Evolutionary conservation across 2,329 filamentous ascomycete genomes (phyloP).

Genomic region (Trichoderma sp.): DNA sequence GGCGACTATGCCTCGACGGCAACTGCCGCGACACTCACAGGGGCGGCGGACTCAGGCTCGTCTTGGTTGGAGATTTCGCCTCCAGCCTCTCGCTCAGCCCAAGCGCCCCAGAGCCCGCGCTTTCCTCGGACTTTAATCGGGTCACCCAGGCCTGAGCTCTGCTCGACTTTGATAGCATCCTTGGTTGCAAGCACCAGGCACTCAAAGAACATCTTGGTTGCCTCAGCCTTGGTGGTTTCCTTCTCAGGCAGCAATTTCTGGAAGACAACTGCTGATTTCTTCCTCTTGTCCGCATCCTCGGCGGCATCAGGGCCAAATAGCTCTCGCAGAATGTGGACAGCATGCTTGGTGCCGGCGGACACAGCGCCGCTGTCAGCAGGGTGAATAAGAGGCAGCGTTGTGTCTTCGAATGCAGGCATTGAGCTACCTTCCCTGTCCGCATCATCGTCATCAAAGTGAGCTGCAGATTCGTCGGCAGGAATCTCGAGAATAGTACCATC

Average conservation of each 20-base stretch:
- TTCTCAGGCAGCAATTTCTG: slow-evolving; percentile 86
- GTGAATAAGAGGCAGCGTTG: slow-evolving; percentile 72
- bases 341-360: slow-evolving; percentile 89
- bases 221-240: slow-evolving; percentile 80
- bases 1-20: slow-evolving; percentile 42
- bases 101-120: slow-evolving; percentile 93
- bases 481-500: slow-evolving; percentile 68
- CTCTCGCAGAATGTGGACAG: slow-evolving; percentile 90
- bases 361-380: slow-evolving; percentile 84
- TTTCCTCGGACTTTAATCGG: slow-evolving; percentile 85
- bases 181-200: slow-evolving; percentile 94
- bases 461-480: slow-evolving; percentile 57
- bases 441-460: slow-evolving; percentile 50
- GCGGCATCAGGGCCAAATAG: slow-evolving; percentile 76
- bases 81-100: slow-evolving; percentile 78
- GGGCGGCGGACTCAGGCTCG: slow-evolving; percentile 42
- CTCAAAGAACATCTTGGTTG: slow-evolving; percentile 99
- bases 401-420: slow-evolving; percentile 74
- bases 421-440: slow-evolving; percentile 47
- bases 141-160: slow-evolving; percentile 73
- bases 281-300: slow-evolving; percentile 69
- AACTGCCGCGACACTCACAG: slow-evolving; percentile 37
- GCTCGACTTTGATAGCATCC: slow-evolving; percentile 96
- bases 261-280: slow-evolving; percentile 78
- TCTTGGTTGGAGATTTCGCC: slow-evolving; percentile 60